Conservation (phyloP, 2,329 filamentous ascomycete species). For the Microascus cirrosus region DNA sequence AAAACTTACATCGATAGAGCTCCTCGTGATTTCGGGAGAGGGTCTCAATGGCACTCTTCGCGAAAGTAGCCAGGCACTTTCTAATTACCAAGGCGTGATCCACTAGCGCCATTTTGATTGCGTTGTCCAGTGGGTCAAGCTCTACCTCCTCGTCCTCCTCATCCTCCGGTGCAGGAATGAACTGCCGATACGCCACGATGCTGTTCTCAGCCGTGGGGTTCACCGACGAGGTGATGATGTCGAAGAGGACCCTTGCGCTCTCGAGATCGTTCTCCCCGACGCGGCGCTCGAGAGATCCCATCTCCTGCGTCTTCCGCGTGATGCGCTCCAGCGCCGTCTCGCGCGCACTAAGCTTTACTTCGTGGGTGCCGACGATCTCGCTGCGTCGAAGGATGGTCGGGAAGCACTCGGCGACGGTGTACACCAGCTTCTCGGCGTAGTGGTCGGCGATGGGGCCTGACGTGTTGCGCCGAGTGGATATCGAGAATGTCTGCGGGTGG, state of each 20-base stretch:
- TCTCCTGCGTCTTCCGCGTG: constrained; percentile 79
- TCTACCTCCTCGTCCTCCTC: constrained; percentile 33
- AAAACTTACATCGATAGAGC: constrained; percentile 50
- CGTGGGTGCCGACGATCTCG: constrained; percentile 63
- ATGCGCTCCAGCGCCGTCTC: constrained; percentile 89
- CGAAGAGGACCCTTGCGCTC: constrained; percentile 56
- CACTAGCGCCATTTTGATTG: constrained; percentile 73
- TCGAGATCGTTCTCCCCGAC: constrained; percentile 63
- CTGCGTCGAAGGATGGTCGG: constrained; percentile 83
- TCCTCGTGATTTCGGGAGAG: constrained; percentile 46
- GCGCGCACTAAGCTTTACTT: constrained; percentile 58
- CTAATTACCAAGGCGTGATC: constrained; percentile 86
- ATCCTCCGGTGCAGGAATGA: constrained; percentile 47
- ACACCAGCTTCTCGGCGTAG: constrained; percentile 73
- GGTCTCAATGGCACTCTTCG: constrained; percentile 48
- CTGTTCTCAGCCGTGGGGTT: constrained; percentile 65
- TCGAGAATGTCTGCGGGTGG: constrained; percentile 67
- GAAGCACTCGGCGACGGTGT: constrained; percentile 74
- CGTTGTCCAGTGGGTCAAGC: constrained; percentile 55
- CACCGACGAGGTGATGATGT: constrained; percentile 67
- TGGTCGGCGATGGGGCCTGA: constrained; percentile 60
- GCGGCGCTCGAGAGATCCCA: constrained; percentile 64
- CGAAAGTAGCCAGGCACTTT: constrained; percentile 62
- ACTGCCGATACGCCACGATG: constrained; percentile 63
- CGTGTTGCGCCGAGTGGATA: constrained; percentile 61